Conservation (phyloP, 139 green algal species). For the Klebsormidium nitens region DNA sequence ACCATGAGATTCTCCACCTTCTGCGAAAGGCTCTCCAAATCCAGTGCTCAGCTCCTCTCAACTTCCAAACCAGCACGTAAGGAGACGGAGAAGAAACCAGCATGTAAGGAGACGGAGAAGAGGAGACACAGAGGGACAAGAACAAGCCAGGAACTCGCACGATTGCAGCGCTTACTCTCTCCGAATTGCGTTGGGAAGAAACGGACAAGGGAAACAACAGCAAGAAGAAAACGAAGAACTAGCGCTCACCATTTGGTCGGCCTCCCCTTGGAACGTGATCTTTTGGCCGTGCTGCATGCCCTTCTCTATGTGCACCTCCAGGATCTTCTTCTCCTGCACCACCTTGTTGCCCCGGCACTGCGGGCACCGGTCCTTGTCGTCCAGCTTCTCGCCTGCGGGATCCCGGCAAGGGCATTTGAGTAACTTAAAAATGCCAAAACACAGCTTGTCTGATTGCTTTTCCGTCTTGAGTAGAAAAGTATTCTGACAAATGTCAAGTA, state of each 20-base stretch:
- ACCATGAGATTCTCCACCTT: no score
- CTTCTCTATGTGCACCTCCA: constrained; percentile 93
- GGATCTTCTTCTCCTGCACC: constrained; percentile 71
- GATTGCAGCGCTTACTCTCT: background rate
- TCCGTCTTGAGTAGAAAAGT: no score
- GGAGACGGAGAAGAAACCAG: background rate
- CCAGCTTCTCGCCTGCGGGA: constrained; percentile 40
- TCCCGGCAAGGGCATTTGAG: no score
- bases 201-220: background rate
- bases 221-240: constrained; percentile 12
- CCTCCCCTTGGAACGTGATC: constrained; percentile 89
- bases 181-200: background rate
- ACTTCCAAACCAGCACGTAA: no score
- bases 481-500: no score
- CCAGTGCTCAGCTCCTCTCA: no score
- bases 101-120: background rate
- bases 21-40: no score
- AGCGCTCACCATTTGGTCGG: constrained; percentile 52
- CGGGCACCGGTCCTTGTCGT: constrained; percentile 69
- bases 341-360: constrained; percentile 49
- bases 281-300: constrained; percentile 82
- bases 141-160: constrained; percentile 13
- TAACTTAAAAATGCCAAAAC: no score
- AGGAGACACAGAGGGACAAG: constrained; percentile 10
- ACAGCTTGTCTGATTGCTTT: no score